Evolutionary conservation across 257 asterid genomes (phyloP).

Genomic region (Solanum etuberosum): DNA sequence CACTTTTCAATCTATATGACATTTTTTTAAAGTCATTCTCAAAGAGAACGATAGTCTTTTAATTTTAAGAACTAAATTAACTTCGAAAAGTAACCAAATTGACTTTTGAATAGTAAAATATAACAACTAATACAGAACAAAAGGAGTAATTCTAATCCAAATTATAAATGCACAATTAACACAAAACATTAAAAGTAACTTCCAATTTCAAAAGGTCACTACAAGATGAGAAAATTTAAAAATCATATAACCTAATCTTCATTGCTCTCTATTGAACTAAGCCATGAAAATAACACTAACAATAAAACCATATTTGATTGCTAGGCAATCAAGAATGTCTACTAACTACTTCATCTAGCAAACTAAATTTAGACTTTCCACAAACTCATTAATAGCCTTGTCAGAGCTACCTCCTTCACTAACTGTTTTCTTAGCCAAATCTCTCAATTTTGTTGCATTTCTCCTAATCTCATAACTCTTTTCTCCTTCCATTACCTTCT

Average conservation of each 20-base stretch:
- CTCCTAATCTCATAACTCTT: slow-evolving; percentile 25
- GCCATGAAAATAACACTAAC: background rate
- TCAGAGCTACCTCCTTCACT: slow-evolving; percentile 57
- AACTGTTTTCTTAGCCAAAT: slow-evolving; percentile 34
- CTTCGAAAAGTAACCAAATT: no score
- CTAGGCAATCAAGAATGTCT: background rate
- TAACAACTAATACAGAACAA: no score
- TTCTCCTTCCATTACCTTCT: slow-evolving; percentile 41
- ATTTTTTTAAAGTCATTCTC: no score
- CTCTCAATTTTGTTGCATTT: slow-evolving; percentile 41
- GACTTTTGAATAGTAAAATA: no score
- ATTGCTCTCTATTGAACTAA: background rate
- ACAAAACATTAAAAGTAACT: background rate
- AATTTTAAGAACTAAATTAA: no score
- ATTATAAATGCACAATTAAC: no score
- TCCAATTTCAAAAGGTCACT: background rate
- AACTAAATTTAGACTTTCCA: background rate
- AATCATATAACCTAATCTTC: background rate
- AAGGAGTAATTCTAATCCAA: background rate
- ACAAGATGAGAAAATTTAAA: background rate
- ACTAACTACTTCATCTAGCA: background rate
- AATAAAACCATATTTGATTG: background rate
- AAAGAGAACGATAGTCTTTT: no score
- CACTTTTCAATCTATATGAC: no score
- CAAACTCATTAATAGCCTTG: slow-evolving; percentile 36